Base-by-base conservation (phyloP, 2,329 filamentous ascomycete species). In the Fusarium cicatricum region DNA sequence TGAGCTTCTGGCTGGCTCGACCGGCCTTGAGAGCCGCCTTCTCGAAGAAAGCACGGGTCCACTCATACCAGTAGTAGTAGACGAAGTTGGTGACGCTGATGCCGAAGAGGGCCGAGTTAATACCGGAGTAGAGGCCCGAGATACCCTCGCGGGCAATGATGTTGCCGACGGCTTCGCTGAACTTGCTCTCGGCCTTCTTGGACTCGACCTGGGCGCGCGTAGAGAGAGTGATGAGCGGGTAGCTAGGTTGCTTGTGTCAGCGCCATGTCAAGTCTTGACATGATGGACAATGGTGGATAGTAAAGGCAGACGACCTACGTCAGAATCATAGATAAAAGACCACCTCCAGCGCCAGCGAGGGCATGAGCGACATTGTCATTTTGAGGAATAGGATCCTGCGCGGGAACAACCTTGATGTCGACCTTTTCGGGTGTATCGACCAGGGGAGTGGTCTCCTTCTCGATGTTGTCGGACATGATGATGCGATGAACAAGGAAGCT, bases 31-130 rank as follows among this genome's bases (percentile, higher is more conserved):
- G 75, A 39, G 92, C 92, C 10, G 92, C 90, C 62, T 83, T 82
- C 74, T 91, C 92, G 79, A 98, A 97, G 73, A 90, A 90, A 44
- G 89, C 84, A 55, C 93, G 88, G 60, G 92, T 95, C 91, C 92
- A 99, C 80, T 99, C 95, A 78, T 98, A 99, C 94, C 91, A 99
- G 83, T 98, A 99, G 80, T 99, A 99, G 83, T 99, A 99, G 41
- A 99, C 94, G 74, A 99, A 99, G 82, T 99, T 99, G 69, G 95
- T 99, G 67, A 99, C 89, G 76, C 90, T 95, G 80, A 99, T 98
- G 74, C 95, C 95, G 76, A 99, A 97, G 39, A 99, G 83, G 45
- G 95, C 95, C 60, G 91, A 96, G 75, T 96, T 92, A 55, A 99
- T 86, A 36, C 95, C 95, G 7, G 95, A 88, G 74, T 98, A 99